Base-by-base conservation (phyloP, 2,329 filamentous ascomycete species). In the Cercospora zeae-maydis region DNA sequence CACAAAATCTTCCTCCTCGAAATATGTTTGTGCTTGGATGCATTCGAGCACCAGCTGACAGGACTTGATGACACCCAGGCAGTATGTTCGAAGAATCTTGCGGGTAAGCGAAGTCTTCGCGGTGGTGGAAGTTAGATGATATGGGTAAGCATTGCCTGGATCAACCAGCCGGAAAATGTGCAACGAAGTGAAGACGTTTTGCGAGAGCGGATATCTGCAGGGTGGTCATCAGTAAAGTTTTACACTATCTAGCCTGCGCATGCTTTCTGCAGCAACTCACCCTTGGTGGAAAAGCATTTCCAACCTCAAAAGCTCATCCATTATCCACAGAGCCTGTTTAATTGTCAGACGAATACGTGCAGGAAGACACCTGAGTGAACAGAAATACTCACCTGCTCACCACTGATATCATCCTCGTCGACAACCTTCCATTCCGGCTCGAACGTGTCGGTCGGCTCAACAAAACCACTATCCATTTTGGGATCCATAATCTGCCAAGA, bases 261-360 rank as follows among this genome's bases (percentile, higher is more conserved):
- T 16, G 27, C 16, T 56, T 11, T 24, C 6, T 4, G n/a, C 16
- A 30, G 53, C 6, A 30, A 6, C 45, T 39, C 13, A 59, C n/a
- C 96, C 95, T 70, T 91, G 86, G 75, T 98, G 92, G 93, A 96
- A 99, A 66, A 92, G 91, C 86, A 96, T 96, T 88, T 98, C 95
- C 59, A 93, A 88, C 73, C 89, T 95, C 19, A 97, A 81, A 34
- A 99, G 80, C 75, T 97, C 90, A 73, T 99, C 95, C 79, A 99
- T 96, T 68, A 99, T 92, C 33, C 95, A 93, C 59, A 99, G 80
- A 0, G 96, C 86, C 76, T 99, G 89, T 21, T 56, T 14, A 16
- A 53, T 53, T 16, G 31, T 53, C 49, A 53, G 49, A 33, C 31
- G 24, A 19, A 8, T 21, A 31, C 8, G 14, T 6, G 16, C 8